Evolutionary conservation across 176 grass and related monocot genomes (phyloP), one percentile per base, ranked within the genome.

Genomic region (Luzula sylvatica): DNA sequence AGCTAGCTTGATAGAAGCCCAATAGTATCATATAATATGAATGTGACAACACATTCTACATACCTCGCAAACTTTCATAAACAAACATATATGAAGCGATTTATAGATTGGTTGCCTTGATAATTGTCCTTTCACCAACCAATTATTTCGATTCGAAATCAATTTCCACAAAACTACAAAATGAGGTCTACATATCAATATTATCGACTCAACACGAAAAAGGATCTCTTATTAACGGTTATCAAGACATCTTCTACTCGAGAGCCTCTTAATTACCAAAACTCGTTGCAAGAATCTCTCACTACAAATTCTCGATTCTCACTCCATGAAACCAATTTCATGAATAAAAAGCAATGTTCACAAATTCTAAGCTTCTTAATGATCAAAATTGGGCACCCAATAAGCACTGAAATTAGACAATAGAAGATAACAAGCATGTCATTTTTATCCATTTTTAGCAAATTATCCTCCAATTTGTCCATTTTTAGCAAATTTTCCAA

Each of bases 211-310:
- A 5, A 23, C 18, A 43, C 5, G 5, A 58, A 21, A 19, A n/a
- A 7, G 0, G 11, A 53, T 17, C 26, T 55, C 19, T 11, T 15
- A 55, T 9, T 29, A 20, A 32, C 8, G 13, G 22, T 18, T 56
- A 56, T 11, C 14, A 38, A 38, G 5, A 14, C 2, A 56, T 21
- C 26, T 13, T 2, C n/a, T 11, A 55, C 23, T n/a, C 18, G 2
- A n/a, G n/a, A n/a, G n/a, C n/a, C n/a, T n/a, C n/a, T n/a, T n/a
- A n/a, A 16, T 21, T 25, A 94, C 75, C 83, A 94, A 71, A 87
- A 87, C 58, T 80, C 71, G 52, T 80, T 78, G 66, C 83, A 94
- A 20, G 88, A 94, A 43, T 94, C 83, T 80, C 87, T 80, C n/a
- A 87, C 67, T 3, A 87, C 71, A 11, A 94, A 73, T 53, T 94